A percentile compares a stretch with the other conserved stretches of the same genome.
Conservation (phyloP, 441 rosid genomes). For the Adansonia madagascariensis region DNA sequence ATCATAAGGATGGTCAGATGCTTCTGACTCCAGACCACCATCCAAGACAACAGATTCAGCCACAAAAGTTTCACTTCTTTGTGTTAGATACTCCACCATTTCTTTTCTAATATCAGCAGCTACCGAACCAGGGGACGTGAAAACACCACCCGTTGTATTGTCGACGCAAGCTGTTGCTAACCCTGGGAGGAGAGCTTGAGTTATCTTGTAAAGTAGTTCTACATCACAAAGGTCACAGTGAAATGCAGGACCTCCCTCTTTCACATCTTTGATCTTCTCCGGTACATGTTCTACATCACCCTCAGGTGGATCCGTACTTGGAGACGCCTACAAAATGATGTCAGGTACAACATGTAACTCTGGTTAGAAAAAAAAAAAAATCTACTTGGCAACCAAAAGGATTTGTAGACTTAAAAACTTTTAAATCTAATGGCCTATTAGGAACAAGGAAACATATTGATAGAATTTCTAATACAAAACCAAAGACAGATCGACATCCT, state of each 20-base stretch:
- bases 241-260: conserved; percentile 57
- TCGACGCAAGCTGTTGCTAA: conserved; percentile 85
- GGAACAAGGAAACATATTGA: conserved; percentile 6
- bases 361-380: not conserved
- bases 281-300: conserved; percentile 49
- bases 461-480: not conserved
- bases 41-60: conserved; percentile 72
- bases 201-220: conserved; percentile 65
- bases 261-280: conserved; percentile 64
- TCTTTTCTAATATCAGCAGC: conserved; percentile 85
- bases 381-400: conserved; percentile 19
- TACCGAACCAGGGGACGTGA: conserved; percentile 73
- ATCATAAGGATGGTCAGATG: conserved; percentile 74
- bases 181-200: conserved; percentile 73
- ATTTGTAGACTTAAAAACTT: not conserved
- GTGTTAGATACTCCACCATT: conserved; percentile 67
- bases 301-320: conserved; percentile 55
- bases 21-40: conserved; percentile 53
- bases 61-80: conserved; percentile 80
- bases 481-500: not conserved
- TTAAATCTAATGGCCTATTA: not conserved
- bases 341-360: conserved; percentile 21
- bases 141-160: conserved; percentile 83
- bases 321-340: conserved; percentile 23
- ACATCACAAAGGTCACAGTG: conserved; percentile 73